Evolutionary conservation across 2,329 filamentous ascomycete genomes (phyloP), one percentile per base, ranked within the genome.

Genomic region (Sporothrix pseudoabietina): DNA sequence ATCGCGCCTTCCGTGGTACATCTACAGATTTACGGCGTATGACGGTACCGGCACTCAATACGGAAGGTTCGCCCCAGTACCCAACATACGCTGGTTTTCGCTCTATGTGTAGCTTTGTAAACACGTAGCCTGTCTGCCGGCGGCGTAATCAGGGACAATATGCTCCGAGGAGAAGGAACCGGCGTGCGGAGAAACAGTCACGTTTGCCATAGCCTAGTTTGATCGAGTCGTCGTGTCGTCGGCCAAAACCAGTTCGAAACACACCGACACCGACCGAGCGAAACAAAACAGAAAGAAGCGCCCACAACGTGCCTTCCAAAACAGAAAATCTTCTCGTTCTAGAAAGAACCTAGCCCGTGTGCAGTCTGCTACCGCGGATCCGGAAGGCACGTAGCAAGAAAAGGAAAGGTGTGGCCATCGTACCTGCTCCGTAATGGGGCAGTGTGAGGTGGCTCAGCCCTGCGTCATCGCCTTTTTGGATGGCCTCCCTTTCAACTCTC

Each of bases 401-500:
- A 49, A 35, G 44, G 65, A 30, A 68, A 68, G 41, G 44, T 52
- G 65, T 68, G 65, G 44, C 65, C 26, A n/a, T 19, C 65, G 66
- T 54, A 14, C 47, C 66, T 57, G 10, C 68, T 32, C 35, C 68
- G 19, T 54, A 70, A 69, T n/a, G 65, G 66, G 68, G 68, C 68
- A 57, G 68, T 70, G 68, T 41, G 35, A 63, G n/a, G 68, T 70
- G 68, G 66, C 68, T 70, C 68, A 70, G 68, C 68, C 49, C 68
- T 70, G 32, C 68, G 68, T 70, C 68, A 70, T 70, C 68, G 52
- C 35, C 47, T 39, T 69, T 69, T 69, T 22, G 19, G 44, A 54
- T 66, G 61, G 61, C 19, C 22, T 16, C 41, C 66, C 47, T 39
- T 54, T 54, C 30, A 9, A 10, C 39, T 39, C 19, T 39, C 19